Evolutionary conservation across 1,284 basidiomycete genomes (phyloP).

Genomic region (Naganishia albida): DNA sequence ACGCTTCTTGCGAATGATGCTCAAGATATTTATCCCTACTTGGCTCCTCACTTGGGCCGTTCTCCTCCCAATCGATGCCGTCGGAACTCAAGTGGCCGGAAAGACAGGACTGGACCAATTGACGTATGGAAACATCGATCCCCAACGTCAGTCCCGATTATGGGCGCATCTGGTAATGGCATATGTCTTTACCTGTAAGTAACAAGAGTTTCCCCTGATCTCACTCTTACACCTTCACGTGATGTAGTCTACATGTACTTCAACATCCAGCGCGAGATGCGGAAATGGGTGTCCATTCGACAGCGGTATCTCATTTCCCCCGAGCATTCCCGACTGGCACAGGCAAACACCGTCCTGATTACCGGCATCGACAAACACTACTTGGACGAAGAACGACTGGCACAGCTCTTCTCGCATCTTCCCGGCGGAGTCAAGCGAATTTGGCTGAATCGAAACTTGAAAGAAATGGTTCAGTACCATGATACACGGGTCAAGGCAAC

Average conservation of each 20-base stretch:
- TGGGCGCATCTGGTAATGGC: conserved; percentile 56
- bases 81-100: conserved; percentile 52
- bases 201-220: neutral
- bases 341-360: conserved; percentile 75
- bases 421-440: conserved; percentile 75
- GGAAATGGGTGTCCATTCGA: conserved; percentile 65
- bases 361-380: conserved; percentile 69
- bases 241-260: conserved; percentile 66
- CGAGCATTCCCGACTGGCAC: conserved; percentile 64
- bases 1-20: conserved; percentile 65
- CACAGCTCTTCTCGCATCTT: conserved; percentile 66
- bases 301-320: conserved; percentile 69
- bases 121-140: conserved; percentile 58
- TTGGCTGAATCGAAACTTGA: conserved; percentile 68
- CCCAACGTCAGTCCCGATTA: conserved; percentile 47
- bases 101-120: conserved; percentile 58
- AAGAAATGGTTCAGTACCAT: conserved; percentile 65
- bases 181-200: conserved; percentile 56
- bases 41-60: conserved; percentile 64
- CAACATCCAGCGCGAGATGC: conserved; percentile 67
- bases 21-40: conserved; percentile 67
- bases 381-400: conserved; percentile 63
- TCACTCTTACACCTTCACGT: neutral
- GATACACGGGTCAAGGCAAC: conserved; percentile 63
- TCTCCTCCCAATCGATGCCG: conserved; percentile 65